Conservation (phyloP, 805 yeast genomes). For the Candida namnaoensis region DNA sequence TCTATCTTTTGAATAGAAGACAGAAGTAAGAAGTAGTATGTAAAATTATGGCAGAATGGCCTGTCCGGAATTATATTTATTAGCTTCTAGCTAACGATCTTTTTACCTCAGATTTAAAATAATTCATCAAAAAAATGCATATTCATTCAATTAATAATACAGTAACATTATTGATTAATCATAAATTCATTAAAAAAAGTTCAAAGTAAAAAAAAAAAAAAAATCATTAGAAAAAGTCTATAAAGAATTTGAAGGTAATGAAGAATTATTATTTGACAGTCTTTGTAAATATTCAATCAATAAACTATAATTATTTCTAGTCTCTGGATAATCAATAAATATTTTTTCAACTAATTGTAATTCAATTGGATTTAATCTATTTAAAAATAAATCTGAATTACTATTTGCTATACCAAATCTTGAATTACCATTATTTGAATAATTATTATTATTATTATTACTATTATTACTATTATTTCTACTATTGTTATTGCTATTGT, state of each 20-base stretch:
- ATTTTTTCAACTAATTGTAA: slow-evolving; percentile 12
- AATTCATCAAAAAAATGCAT: too few species aligned
- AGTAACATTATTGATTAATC: too few species aligned
- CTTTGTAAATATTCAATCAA: slow-evolving; percentile 9
- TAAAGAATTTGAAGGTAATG: background rate
- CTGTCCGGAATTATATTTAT: too few species aligned
- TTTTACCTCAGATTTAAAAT: too few species aligned
- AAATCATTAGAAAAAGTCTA: too few species aligned
- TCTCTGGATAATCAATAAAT: slow-evolving; percentile 13
- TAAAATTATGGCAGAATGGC: too few species aligned
- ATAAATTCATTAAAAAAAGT: too few species aligned
- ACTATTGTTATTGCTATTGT: background rate
- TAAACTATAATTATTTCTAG: slow-evolving; percentile 11
- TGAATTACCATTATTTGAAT: background rate
- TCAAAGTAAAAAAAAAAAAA: too few species aligned
- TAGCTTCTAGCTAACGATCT: too few species aligned
- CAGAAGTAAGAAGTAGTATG: too few species aligned
- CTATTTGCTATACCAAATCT: slow-evolving; percentile 4
- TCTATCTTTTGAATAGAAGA: too few species aligned
- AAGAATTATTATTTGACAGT: background rate
- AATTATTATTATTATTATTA: background rate
- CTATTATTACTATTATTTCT: background rate
- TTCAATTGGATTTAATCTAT: slow-evolving; percentile 9
- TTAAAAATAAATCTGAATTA: slow-evolving; percentile 4
- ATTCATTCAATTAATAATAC: too few species aligned